A percentile compares a stretch with the other conserved stretches of the same genome.
Evolutionary conservation across 495 filamentous ascomycete species (phyloP).

Genomic region (Aspergillus kassunensis): DNA sequence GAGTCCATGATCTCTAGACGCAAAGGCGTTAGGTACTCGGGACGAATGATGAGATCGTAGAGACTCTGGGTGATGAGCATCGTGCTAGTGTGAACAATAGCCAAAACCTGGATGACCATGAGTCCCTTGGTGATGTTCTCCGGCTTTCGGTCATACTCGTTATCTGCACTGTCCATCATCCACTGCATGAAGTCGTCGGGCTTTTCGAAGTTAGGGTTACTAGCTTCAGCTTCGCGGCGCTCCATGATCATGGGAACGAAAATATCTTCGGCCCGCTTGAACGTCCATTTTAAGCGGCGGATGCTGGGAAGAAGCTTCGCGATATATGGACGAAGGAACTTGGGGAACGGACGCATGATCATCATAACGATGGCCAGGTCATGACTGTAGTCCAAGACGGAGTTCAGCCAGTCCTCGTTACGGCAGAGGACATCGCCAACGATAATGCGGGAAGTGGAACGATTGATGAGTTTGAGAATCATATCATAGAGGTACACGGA

Average conservation of each 20-base stretch:
- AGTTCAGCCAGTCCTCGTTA: slow-evolving; percentile 52
- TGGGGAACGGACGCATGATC: slow-evolving; percentile 32
- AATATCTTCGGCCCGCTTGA: slow-evolving; percentile 25
- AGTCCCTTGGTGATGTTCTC: slow-evolving; percentile 27
- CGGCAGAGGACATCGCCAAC: slow-evolving; percentile 50
- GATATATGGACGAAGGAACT: slow-evolving; percentile 31
- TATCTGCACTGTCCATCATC: slow-evolving; percentile 34
- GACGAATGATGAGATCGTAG: slow-evolving; percentile 29
- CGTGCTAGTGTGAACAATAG: slow-evolving; percentile 32
- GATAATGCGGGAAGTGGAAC: slow-evolving; percentile 54
- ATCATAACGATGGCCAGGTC: slow-evolving; percentile 37
- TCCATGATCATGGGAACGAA: slow-evolving; percentile 28
- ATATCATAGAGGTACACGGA: slow-evolving; percentile 22
- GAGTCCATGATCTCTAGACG: slow-evolving; percentile 27
- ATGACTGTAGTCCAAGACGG: slow-evolving; percentile 51
- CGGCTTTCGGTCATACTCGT: slow-evolving; percentile 21
- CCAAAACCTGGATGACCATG: slow-evolving; percentile 27
- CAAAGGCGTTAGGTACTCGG: slow-evolving; percentile 29
- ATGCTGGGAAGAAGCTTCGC: slow-evolving; percentile 29
- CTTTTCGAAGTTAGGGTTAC: slow-evolving; percentile 21
- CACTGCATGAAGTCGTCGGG: slow-evolving; percentile 39
- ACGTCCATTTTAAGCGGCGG: slow-evolving; percentile 19
- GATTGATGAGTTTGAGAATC: slow-evolving; percentile 46
- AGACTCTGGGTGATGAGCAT: slow-evolving; percentile 31
- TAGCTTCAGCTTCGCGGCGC: slow-evolving; percentile 20